Evolutionary conservation across 1,284 basidiomycete genomes (phyloP), one percentile per base, ranked within the genome.

Genomic region (Phlebopus sp.): DNA sequence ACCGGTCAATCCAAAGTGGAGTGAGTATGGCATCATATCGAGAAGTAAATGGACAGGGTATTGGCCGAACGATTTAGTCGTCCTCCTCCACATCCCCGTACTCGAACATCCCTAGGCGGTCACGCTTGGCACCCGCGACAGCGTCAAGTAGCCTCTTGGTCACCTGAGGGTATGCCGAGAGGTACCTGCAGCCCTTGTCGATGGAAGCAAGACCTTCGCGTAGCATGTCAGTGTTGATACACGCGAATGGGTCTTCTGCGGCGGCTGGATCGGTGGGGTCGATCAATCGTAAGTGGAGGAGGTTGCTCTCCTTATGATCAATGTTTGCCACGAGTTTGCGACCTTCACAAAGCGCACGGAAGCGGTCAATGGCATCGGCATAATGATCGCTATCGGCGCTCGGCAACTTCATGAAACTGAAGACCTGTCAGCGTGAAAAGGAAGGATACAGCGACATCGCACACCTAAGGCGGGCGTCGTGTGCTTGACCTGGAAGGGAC

Each of bases 301-400:
- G 62, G 32, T 77, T 64, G 37, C 87, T 88, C 62, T 96, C 94
- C 59, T 76, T 82, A 62, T 87, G 80, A 68, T 97, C 94, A 49
- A 94, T 72, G 69, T 94, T 96, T 31, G 92, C 94, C 37, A 97
- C 75, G 27, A 97, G 78, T 66, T 93, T 92, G 47, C 90, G 86
- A 25, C 90, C 91, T 69, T 92, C 92, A 57, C 89, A 90, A 18
- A 94, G 74, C 21, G 80, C 69, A 27, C 84, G 81, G 82, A 97
- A 97, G 44, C 89, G 84, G 49, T 91, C 84, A 44, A 92, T 64
- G 3, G 94, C 90, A 54, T 97, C 94, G 3, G 73, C 63, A 44
- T 87, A 81, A 69, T 97, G 95, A 57, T 97, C 94, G 64, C 83
- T 90, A 23, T 86, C 82, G 6, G 82, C 72, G 13, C 80, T 79